Percentiles rank a stretch among this genome's conserved stretches.
These are phyloP conservation scores for Phytophthora fragariae DNA, from an alignment of 352 stramenopile genomes.

Conservation along the genomic window DNA sequence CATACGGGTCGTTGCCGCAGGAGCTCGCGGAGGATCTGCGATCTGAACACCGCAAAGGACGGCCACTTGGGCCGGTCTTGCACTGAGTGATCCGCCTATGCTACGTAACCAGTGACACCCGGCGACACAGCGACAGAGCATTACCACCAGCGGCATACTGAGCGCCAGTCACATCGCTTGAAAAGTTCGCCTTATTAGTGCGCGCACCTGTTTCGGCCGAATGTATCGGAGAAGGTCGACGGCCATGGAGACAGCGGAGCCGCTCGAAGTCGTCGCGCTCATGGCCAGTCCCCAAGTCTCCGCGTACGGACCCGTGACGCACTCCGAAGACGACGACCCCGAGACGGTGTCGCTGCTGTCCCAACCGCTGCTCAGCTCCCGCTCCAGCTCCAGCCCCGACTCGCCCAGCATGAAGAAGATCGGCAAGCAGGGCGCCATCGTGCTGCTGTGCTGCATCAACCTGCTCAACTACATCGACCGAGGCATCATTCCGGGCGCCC, in stretches of 20 bases:
- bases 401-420: conserved; percentile 33
- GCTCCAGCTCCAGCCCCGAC: conserved; percentile 1
- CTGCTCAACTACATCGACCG: conserved; percentile 96
- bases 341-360: conserved; percentile 41
- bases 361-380: conserved; percentile 28
- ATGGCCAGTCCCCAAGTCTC: conserved; percentile 41
- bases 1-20: conserved; percentile 12
- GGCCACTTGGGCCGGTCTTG: conserved; percentile 15
- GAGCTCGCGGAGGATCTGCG: conserved; percentile 23
- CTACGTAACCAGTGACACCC: conserved; percentile 16
- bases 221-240: conserved; percentile 22
- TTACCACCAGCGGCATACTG: conserved; percentile 17
- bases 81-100: conserved; percentile 23
- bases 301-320: conserved; percentile 10
- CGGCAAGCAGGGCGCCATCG: conserved; percentile 70
- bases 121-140: conserved; percentile 25
- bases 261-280: conserved; percentile 19
- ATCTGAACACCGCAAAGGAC: conserved; percentile 13
- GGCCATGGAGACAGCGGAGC: conserved; percentile 28
- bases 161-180: conserved; percentile 3
- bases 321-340: conserved; percentile 25
- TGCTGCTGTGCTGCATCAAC: conserved; percentile 91
- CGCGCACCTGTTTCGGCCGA: conserved; percentile 19
- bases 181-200: conserved; percentile 26
- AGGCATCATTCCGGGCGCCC: conserved; percentile 94